A percentile compares a stretch with the other conserved stretches of the same genome.
Conservation (phyloP, 371 early-diverging fungal genomes). For the Rhizopus microsporus region DNA sequence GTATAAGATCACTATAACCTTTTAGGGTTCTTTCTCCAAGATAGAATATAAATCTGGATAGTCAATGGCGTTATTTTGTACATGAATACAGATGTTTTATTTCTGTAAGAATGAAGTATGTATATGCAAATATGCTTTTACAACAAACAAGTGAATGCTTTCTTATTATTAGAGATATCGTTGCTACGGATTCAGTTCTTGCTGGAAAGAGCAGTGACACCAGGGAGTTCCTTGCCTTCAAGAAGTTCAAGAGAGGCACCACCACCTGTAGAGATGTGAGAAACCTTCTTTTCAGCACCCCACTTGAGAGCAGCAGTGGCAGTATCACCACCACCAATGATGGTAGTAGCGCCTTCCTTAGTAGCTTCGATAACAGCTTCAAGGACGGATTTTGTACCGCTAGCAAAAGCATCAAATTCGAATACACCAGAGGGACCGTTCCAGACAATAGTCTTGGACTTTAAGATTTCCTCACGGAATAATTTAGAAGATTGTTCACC, state of each 20-base stretch:
- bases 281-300: conserved; percentile 82
- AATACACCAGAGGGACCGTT: conserved; percentile 99
- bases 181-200: conserved; percentile 27
- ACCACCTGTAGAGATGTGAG: conserved; percentile 98
- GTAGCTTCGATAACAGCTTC: conserved; percentile 89
- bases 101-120: no score
- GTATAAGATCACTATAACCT: no score
- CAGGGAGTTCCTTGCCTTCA: conserved; percentile 90
- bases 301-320: conserved; percentile 96
- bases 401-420: conserved; percentile 93
- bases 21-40: no score
- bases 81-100: no score
- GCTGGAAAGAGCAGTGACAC: conserved; percentile 86
- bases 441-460: conserved; percentile 96
- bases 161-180: background rate
- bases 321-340: conserved; percentile 95
- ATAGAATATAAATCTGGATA: no score
- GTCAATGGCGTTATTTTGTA: no score
- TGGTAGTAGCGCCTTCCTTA: conserved; percentile 69
- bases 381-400: conserved; percentile 86
- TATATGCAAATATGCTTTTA: background rate
- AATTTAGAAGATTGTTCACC: conserved; percentile 82
- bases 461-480: conserved; percentile 72
- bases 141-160: conserved; percentile 2
- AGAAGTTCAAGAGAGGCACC: conserved; percentile 97